A percentile compares a stretch with the other conserved stretches of the same genome.
These are phyloP conservation scores for Evernia prunastri DNA, from an alignment of 495 filamentous ascomycete genomes.

Conservation along the genomic window DNA sequence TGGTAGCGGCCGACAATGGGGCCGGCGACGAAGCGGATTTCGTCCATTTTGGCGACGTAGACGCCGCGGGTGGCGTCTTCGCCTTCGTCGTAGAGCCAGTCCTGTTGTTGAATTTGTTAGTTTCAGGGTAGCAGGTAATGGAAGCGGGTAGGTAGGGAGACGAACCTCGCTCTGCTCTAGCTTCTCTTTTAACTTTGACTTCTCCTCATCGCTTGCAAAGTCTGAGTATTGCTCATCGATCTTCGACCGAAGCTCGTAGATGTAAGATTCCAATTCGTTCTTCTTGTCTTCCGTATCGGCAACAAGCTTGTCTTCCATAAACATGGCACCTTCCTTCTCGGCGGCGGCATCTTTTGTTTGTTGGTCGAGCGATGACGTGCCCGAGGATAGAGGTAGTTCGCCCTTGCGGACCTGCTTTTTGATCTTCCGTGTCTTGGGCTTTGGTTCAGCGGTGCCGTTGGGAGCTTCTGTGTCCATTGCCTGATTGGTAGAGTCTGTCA, in stretches of 20 bases:
- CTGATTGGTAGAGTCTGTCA: slow-evolving; percentile 42
- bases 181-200: slow-evolving; percentile 72
- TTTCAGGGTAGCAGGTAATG: not conserved
- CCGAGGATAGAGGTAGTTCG: slow-evolving; percentile 80
- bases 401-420: slow-evolving; percentile 99
- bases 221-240: slow-evolving; percentile 83
- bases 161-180: slow-evolving; percentile 78
- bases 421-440: slow-evolving; percentile 93
- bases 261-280: slow-evolving; percentile 96
- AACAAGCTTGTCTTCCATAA: slow-evolving; percentile 97
- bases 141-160: slow-evolving; percentile 24
- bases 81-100: slow-evolving; percentile 98
- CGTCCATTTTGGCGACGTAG: slow-evolving; percentile 91
- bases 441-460: slow-evolving; percentile 60
- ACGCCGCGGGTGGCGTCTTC: slow-evolving; percentile 90
- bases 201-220: slow-evolving; percentile 88
- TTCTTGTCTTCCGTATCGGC: slow-evolving; percentile 98
- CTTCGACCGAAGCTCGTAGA: slow-evolving; percentile 94
- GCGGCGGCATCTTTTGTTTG: slow-evolving; percentile 54
- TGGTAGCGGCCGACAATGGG: slow-evolving; percentile 92
- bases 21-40: slow-evolving; percentile 83
- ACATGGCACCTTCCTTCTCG: slow-evolving; percentile 84
- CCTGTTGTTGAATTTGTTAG: slow-evolving; percentile 45
- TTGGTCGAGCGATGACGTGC: slow-evolving; percentile 71
- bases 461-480: slow-evolving; percentile 81